Evolutionary conservation across 495 filamentous ascomycete species (phyloP), one percentile per base, ranked within the genome.

Genomic region (Symbiotaphrina buchneri): DNA sequence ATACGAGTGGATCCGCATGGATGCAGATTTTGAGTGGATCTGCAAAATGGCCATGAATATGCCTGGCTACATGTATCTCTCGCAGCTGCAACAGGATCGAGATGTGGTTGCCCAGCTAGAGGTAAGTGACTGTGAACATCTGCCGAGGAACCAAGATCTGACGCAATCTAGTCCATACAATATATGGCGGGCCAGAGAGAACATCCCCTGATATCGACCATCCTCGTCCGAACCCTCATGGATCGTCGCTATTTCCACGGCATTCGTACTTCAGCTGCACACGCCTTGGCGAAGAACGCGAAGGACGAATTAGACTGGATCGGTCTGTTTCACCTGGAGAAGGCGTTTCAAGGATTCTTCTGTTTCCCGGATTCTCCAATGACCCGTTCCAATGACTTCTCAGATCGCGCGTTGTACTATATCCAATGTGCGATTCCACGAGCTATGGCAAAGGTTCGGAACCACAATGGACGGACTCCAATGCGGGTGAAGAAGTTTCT

Each of bases 11-110:
- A 87, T 95, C 36, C 71, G 87, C 10, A 77, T 95, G 61, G 87
- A 99, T 51, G 81, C 84, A 13, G 87, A 99, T 49, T 94, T 94
- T 41, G 87, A 99, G 45, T 99, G 87, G 87, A 69, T 94, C 23
- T 84, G 78, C 53, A 73, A 74, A 31, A 59, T 78, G 30, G 67
- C 68, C 24, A 60, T 84, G 29, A 68, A 63, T 19, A 78, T 92
- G 69, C 81, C 79, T 5, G 63, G 74, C 2, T 95, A 94, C 55
- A 99, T 99, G 87, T 93, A 81, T 45, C 61, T 92, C 32, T 94
- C 87, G 1, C 87, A 99, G 46, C 56, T 99, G 26, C 87, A 99
- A 43, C 90, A 99, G 44, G 87, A 99, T 54, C 63, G 84, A 37
- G 87, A 99, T 53, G 81, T 99, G 28, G 74, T 92, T 28, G 87